phyloP scores from a whole-genome alignment of 176 grass and related monocot species.

The Chloris gayana region DNA sequence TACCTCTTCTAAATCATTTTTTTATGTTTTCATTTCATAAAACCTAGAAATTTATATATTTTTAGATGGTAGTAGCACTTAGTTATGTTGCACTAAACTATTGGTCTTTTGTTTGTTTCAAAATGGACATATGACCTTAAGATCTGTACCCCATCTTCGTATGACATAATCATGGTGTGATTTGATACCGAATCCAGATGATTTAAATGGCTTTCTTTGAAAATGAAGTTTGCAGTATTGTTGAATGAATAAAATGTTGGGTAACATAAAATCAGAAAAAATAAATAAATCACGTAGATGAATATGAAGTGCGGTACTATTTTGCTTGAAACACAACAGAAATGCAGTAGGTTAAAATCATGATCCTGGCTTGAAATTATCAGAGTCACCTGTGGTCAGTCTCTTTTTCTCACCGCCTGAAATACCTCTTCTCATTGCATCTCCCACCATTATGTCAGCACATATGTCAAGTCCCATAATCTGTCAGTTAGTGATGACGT shows the following conservation, averaged over 20 bases:
- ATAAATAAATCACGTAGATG: neutral
- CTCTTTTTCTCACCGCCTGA: slow-evolving; percentile 92
- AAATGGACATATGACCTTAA: no score
- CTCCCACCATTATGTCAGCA: slow-evolving; percentile 65
- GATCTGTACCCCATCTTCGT: no score
- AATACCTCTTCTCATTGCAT: slow-evolving; percentile 93
- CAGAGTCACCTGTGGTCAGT: slow-evolving; percentile 71
- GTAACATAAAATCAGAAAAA: neutral
- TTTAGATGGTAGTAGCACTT: no score
- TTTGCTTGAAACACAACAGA: neutral
- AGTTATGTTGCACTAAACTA: no score
- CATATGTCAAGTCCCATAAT: slow-evolving; percentile 96
- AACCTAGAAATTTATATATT: no score
- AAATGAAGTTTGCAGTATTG: neutral
- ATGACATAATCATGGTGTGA: no score
- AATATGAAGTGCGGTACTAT: neutral
- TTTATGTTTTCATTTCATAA: no score
- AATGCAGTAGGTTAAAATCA: neutral
- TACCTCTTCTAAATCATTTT: no score
- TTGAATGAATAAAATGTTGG: neutral
- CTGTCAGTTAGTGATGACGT: slow-evolving; percentile 31
- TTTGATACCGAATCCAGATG: neutral
- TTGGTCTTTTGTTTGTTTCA: no score
- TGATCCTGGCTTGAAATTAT: neutral
- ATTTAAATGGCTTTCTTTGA: neutral